Evolutionary conservation across 1,139 yeast genomes (phyloP).

Genomic region (Suhomyces kunorum): DNA sequence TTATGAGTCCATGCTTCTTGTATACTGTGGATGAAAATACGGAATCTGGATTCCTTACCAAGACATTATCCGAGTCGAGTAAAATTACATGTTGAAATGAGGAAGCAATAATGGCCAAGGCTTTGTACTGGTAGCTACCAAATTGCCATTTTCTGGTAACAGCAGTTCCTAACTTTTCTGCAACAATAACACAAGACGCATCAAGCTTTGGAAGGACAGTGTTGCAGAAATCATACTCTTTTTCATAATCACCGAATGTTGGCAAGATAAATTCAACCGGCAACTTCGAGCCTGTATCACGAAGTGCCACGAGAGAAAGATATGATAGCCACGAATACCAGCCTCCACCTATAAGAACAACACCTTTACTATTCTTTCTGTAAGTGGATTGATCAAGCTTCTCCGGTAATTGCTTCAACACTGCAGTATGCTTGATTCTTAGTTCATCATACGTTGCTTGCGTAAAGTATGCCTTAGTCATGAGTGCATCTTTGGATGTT

Average conservation of each 20-base stretch:
- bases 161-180: conserved; percentile 36
- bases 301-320: conserved; percentile 33
- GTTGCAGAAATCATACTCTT: conserved; percentile 19
- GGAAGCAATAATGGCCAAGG: conserved; percentile 40
- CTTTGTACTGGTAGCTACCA: conserved; percentile 41
- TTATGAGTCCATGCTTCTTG: conserved; percentile 55
- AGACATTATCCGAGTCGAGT: conserved; percentile 45
- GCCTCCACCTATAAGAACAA: conserved; percentile 42
- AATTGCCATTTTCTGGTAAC: conserved; percentile 37
- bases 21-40: conserved; percentile 58
- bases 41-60: conserved; percentile 38
- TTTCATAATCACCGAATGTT: conserved; percentile 29
- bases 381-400: conserved; percentile 27
- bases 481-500: conserved; percentile 29
- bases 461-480: conserved; percentile 31
- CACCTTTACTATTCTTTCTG: conserved; percentile 30
- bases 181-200: conserved; percentile 25
- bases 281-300: conserved; percentile 37
- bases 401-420: conserved; percentile 29
- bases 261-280: conserved; percentile 44
- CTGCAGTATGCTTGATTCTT: conserved; percentile 25
- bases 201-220: conserved; percentile 16
- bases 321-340: conserved; percentile 42
- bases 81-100: conserved; percentile 44
- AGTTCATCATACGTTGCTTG: conserved; percentile 27